Percentiles rank a stretch among this genome's conserved stretches.
Conservation (phyloP, 441 rosid genomes). For the Adansonia grandidieri region DNA sequence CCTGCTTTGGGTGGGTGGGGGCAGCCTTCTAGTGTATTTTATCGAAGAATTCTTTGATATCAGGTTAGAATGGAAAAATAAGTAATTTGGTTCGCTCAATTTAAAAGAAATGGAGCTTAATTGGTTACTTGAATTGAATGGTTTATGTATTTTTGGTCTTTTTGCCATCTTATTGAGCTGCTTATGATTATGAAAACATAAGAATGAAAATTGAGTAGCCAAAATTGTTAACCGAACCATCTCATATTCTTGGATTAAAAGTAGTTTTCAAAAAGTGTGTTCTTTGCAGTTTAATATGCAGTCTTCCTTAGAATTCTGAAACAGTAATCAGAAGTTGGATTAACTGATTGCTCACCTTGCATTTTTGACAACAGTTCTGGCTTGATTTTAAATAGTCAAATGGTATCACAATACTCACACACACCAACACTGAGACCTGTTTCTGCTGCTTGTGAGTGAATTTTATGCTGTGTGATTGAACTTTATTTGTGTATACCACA, state of each 20-base stretch:
- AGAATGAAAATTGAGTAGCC: constrained; percentile 11
- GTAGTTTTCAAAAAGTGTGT: background rate
- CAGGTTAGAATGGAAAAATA: constrained; percentile 2
- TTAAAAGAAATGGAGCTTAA: background rate
- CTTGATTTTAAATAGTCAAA: constrained; percentile 4
- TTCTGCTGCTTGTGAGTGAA: constrained; percentile 19
- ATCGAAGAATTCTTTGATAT: background rate
- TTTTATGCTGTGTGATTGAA: background rate
- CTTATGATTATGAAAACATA: background rate
- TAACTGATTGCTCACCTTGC: constrained; percentile 12
- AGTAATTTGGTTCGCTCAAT: background rate
- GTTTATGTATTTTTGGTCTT: background rate
- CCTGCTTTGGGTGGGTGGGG: background rate
- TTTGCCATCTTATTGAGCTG: constrained; percentile 1
- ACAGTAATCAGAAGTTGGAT: background rate
- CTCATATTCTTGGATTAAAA: background rate
- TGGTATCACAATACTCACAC: background rate
- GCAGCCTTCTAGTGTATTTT: background rate
- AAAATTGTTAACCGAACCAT: background rate
- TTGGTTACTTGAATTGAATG: background rate
- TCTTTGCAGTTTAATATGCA: constrained; percentile 12
- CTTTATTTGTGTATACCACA: background rate
- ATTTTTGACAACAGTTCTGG: background rate
- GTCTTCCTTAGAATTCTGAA: constrained; percentile 5
- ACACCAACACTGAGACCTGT: background rate